Conservation (phyloP, 23 red algal genomes). For the Gracilaria domingensis region DNA sequence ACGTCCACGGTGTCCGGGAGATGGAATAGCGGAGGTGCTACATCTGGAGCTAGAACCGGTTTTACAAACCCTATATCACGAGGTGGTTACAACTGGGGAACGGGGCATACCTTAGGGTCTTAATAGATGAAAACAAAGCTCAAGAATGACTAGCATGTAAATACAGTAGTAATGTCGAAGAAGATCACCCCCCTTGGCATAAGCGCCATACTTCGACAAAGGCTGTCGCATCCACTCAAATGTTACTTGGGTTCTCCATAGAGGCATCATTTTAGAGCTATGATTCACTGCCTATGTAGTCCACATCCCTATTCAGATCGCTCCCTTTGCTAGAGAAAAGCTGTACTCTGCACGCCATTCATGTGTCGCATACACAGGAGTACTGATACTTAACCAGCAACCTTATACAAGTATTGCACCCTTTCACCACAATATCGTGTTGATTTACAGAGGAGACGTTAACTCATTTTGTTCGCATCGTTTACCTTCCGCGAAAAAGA, state of each 20-base stretch:
- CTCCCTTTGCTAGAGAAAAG: too few species aligned
- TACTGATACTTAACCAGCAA: too few species aligned
- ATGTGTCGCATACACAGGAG: too few species aligned
- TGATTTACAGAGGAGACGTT: too few species aligned
- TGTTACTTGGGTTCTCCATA: neutral
- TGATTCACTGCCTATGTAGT: neutral
- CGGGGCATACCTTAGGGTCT: conserved; percentile 66
- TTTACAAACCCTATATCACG: conserved; percentile 51
- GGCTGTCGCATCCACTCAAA: neutral
- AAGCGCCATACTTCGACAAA: neutral
- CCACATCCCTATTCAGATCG: neutral
- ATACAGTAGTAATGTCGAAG: neutral
- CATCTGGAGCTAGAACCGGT: conserved; percentile 53
- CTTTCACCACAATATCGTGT: too few species aligned
- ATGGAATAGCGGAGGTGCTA: conserved; percentile 38
- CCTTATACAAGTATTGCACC: too few species aligned
- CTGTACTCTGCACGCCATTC: too few species aligned
- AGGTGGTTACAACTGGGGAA: conserved; percentile 56
- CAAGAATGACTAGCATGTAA: neutral
- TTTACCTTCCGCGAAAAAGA: too few species aligned
- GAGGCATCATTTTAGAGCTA: neutral
- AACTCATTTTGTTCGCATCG: too few species aligned
- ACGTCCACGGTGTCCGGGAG: conserved; percentile 27
- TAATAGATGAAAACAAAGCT: neutral
- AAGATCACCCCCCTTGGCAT: neutral